These are phyloP conservation scores for Paxillus rubicundulus DNA, from an alignment of 768 basidiomycete species.

Conservation along the genomic window DNA sequence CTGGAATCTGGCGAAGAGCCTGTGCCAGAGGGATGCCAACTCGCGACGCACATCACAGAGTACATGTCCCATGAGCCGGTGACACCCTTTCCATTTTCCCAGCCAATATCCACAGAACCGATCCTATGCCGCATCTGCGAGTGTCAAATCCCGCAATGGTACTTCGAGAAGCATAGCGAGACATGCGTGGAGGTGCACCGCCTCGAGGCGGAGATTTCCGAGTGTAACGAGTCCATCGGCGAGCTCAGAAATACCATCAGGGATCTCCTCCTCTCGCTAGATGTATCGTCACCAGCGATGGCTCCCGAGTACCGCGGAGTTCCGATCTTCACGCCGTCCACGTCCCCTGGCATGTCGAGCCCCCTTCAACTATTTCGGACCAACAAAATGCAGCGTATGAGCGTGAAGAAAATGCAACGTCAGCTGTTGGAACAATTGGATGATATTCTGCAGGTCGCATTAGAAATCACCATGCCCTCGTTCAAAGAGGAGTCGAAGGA, in stretches of 20 bases:
- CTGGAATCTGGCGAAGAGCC: constrained; percentile 45
- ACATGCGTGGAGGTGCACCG: constrained; percentile 96
- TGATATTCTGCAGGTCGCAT: constrained; percentile 75
- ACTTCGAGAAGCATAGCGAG: constrained; percentile 99
- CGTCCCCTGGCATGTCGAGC: constrained; percentile 67
- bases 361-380: constrained; percentile 76
- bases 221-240: constrained; percentile 88
- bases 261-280: constrained; percentile 70
- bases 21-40: constrained; percentile 38
- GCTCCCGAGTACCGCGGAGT: constrained; percentile 85
- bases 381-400: constrained; percentile 74
- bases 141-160: constrained; percentile 95
- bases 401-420: constrained; percentile 79
- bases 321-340: constrained; percentile 74
- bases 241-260: constrained; percentile 87
- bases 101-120: constrained; percentile 75
- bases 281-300: constrained; percentile 64
- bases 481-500: constrained; percentile 87
- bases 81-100: constrained; percentile 72
- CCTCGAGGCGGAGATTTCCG: constrained; percentile 90
- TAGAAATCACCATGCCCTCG: constrained; percentile 82
- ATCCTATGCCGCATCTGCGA: constrained; percentile 98
- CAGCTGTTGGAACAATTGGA: constrained; percentile 83
- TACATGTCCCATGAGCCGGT: constrained; percentile 43
- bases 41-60: constrained; percentile 42